A percentile compares a stretch with the other conserved stretches of the same genome.
These are phyloP conservation scores for Lagenidium giganteum DNA, from an alignment of 352 stramenopile genomes.

Conservation along the genomic window DNA sequence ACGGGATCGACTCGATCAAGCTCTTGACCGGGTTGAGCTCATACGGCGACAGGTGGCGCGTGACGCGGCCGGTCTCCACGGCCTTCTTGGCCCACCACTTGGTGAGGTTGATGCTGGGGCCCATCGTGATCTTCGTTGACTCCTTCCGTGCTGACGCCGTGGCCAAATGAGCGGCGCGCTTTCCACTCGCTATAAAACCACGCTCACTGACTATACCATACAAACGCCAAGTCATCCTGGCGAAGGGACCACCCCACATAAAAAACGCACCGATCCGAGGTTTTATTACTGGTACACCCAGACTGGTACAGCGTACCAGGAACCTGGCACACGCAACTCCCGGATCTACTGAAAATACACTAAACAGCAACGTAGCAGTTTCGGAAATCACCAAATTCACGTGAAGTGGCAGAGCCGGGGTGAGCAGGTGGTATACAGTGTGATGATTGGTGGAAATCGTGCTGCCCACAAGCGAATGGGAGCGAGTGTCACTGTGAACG, in stretches of 20 bases:
- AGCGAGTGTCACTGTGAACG: too few relatives aligned
- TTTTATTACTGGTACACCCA: too few relatives aligned
- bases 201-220: background rate
- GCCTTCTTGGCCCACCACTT: conserved; percentile 79
- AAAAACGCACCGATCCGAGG: too few relatives aligned
- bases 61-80: conserved; percentile 50
- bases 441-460: too few relatives aligned
- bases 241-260: background rate
- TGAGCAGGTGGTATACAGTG: too few relatives aligned
- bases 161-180: conserved; percentile 14
- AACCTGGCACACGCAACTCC: too few relatives aligned
- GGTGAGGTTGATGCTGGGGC: conserved; percentile 33
- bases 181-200: background rate
- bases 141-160: conserved; percentile 11
- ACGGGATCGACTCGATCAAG: conserved; percentile 63
- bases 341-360: too few relatives aligned
- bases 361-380: too few relatives aligned
- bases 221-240: background rate
- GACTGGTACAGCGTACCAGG: too few relatives aligned
- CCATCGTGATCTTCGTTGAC: conserved; percentile 22
- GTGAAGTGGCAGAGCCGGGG: too few relatives aligned
- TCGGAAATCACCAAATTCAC: too few relatives aligned
- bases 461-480: too few relatives aligned
- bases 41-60: conserved; percentile 68
- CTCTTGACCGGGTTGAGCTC: conserved; percentile 59